Evolutionary conservation across 352 stramenopile genomes (phyloP).

Genomic region (Blastocystis sp.): DNA sequence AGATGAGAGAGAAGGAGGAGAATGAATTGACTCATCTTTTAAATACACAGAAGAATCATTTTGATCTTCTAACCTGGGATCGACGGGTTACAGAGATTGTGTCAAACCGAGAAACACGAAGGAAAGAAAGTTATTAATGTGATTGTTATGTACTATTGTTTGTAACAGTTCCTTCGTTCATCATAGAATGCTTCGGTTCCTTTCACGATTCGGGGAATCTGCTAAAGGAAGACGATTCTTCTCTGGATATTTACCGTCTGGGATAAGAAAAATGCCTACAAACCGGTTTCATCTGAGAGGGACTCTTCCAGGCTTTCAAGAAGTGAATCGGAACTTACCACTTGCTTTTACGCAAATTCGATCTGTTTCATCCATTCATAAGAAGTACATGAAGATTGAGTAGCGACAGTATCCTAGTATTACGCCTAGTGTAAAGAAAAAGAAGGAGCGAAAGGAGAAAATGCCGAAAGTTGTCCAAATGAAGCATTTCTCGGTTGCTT

Average conservation of each 20-base stretch:
- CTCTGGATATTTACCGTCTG: background rate
- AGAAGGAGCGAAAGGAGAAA: slow-evolving; percentile 52
- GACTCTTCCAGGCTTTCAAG: background rate
- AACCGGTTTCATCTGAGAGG: background rate
- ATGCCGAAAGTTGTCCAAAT: slow-evolving; percentile 38
- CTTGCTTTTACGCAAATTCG: background rate
- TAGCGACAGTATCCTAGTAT: background rate
- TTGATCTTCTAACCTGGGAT: background rate
- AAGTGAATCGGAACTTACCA: background rate
- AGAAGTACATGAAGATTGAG: slow-evolving; percentile 60
- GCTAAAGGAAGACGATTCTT: background rate
- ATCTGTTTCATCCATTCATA: slow-evolving; percentile 1
- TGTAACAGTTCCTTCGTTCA: background rate
- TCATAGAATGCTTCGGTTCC: background rate
- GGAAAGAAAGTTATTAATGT: background rate
- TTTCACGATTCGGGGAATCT: background rate
- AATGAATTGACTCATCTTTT: background rate
- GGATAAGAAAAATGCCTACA: too few relatives aligned
- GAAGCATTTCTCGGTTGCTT: slow-evolving; percentile 73
- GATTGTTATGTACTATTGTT: background rate
- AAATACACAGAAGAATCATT: background rate
- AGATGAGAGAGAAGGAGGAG: background rate
- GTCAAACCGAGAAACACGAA: background rate
- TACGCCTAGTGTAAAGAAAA: slow-evolving; percentile 48
- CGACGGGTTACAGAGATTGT: background rate